Base-by-base conservation (phyloP, 1,139 yeast genomes). In the Blastobotrys ciferrii region DNA sequence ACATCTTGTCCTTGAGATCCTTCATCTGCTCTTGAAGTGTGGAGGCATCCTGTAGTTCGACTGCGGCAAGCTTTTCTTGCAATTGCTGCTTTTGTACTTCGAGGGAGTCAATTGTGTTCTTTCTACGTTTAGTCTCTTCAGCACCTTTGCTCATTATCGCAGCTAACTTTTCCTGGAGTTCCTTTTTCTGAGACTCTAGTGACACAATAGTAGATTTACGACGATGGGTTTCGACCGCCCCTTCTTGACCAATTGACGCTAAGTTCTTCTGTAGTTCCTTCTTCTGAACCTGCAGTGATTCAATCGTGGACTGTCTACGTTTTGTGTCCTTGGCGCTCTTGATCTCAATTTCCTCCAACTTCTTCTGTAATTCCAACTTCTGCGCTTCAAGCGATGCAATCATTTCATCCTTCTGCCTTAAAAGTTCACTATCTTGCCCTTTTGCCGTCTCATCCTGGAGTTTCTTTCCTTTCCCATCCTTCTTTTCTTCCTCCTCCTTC, bases 81-180 rank as follows among this genome's bases (percentile, higher is more conserved):
- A 36, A n/a, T 4, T 36, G 28, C 11, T 23, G 11, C 19, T 36
- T 19, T 19, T 36, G 40, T 12, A 19, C 13, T 13, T 36, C 28
- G 7, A 36, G 18, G 3, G 40, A 36, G 7, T 17, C 40, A 36
- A 36, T 36, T n/a, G 40, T 18, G 28, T 19, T 17, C 40, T 36
- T 36, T 36, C 40, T 18, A 18, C 40, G 40, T 23, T 17, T 36
- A 18, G 44, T 32, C 32, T 43, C 48, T 42, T 48, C 46, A 49
- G 35, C 46, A 41, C 25, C 53, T 25, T 38, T 50, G 51, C 23
- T 38, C 49, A 13, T 40, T 30, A 38, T 47, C 2, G 15, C 28
- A 20, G 42, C 5, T 19, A 49, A 33, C 37, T 49, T 45, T 4
- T 46, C 35, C 23, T 46, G 37, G 28, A 49, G 32, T 4, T 45